Conservation (phyloP, 139 green algal genomes). For the Pycnococcus provasolii region DNA sequence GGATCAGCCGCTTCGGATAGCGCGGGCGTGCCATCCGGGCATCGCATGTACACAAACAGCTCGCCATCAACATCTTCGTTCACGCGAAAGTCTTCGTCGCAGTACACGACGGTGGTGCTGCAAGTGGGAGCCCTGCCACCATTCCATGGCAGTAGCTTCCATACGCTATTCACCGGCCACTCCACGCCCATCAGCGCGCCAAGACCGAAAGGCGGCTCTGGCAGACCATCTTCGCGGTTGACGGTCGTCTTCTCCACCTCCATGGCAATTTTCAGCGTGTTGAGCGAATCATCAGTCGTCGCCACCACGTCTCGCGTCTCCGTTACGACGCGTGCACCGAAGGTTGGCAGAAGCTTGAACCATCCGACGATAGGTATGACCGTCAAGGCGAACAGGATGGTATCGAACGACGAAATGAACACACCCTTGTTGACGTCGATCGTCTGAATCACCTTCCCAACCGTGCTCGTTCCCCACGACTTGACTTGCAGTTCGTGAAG, state of each 20-base stretch:
- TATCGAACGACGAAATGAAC: constrained; percentile 25
- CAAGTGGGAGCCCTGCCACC: constrained; percentile 6
- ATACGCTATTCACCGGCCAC: constrained; percentile 20
- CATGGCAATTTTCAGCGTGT: constrained; percentile 1
- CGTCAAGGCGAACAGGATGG: constrained; percentile 28
- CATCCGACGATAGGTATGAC: constrained; percentile 31
- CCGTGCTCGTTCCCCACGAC: constrained; percentile 25
- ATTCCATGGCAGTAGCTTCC: constrained; percentile 32
- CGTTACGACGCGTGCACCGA: constrained; percentile 21
- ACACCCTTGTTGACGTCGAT: constrained; percentile 4
- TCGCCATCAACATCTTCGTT: constrained; percentile 9
- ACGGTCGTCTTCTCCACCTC: constrained; percentile 16
- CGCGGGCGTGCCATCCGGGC: too few species aligned
- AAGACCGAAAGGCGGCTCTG: constrained; percentile 1
- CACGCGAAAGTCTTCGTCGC: constrained; percentile 22
- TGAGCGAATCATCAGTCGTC: background rate
- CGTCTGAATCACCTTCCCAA: constrained; percentile 15
- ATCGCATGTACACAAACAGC: constrained; percentile 19
- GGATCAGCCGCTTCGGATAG: too few species aligned
- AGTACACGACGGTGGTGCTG: constrained; percentile 15
- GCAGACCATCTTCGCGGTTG: background rate
- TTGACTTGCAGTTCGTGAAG: constrained; percentile 31
- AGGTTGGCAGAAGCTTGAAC: constrained; percentile 34
- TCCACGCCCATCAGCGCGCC: constrained; percentile 5
- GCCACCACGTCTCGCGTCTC: constrained; percentile 4